Base-by-base conservation (phyloP, 805 yeast genomes). In the Kodamaea neixiangensis region DNA sequence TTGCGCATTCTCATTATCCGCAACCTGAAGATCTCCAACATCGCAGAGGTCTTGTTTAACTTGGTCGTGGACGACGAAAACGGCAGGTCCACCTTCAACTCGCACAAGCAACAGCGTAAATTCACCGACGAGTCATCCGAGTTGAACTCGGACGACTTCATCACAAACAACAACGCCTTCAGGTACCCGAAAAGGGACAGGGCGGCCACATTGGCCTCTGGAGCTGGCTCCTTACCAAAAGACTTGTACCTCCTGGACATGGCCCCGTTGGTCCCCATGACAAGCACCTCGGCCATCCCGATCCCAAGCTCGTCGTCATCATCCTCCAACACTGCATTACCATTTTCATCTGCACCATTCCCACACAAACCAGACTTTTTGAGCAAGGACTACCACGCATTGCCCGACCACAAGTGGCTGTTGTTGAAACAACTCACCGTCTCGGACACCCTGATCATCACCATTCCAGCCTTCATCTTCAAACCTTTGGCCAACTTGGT, bases 1-100 rank as follows among this genome's bases (percentile, higher is more conserved):
- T 67, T 84, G 35, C 70, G 84, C 49, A 79, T 82, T 40, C 67
- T 84, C 49, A 81, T 81, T 2, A 68, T 85, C 21, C 75, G 81
- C 51, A 78, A 78, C 55, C 67, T 80, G 1, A 78, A 77, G 53
- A 63, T 83, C 9, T 68, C 69, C 38, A 83, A 78, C 58, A 77
- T 84, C 6, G 72, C 72, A 6, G 87, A 84, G 54, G 61, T 84
- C 2, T 62, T 82, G 31, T 72, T 76, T 40, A 72, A 77, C 44
- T 67, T 84, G 47, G 84, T 83, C 2, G 69, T 76, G 35, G 86
- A 82, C 35, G 86, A 82, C 55, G 78, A 73, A 49, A 59, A 60
- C 25, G 78, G 78, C 6, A 58, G 79, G 47, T 60, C 70, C 31
- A 59, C 68, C 29, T 71, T 71, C 57, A 61, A 50, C 45, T 52